Percentiles rank a stretch among this genome's conserved stretches.
These are phyloP conservation scores for Blastocystis sp. DNA, from an alignment of 352 stramenopile species.

Conservation along the genomic window DNA sequence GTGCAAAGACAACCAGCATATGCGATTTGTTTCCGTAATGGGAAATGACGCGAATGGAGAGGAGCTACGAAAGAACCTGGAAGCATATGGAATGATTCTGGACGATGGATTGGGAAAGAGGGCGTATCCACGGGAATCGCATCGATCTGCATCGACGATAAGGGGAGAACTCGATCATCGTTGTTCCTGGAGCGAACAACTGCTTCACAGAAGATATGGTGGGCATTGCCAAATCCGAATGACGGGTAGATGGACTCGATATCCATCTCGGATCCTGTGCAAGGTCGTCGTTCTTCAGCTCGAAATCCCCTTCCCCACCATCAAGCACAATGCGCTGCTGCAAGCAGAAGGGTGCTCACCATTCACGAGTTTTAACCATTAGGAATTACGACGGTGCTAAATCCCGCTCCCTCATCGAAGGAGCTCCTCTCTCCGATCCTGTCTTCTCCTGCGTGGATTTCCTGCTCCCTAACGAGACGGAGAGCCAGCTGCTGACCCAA, in stretches of 20 bases:
- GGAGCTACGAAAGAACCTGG: conserved; percentile 72
- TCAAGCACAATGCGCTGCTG: conserved; percentile 74
- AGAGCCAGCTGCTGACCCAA: conserved; percentile 73
- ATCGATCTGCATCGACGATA: conserved; percentile 75
- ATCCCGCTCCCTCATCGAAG: conserved; percentile 75
- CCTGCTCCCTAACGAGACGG: conserved; percentile 77
- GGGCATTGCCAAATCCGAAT: conserved; percentile 49
- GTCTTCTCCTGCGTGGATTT: conserved; percentile 75
- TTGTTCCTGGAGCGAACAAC: conserved; percentile 75
- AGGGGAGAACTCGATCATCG: conserved; percentile 78
- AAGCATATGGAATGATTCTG: conserved; percentile 57
- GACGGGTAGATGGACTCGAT: conserved; percentile 68
- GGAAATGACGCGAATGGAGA: conserved; percentile 75
- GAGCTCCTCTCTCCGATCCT: conserved; percentile 71
- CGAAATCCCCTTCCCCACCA: conserved; percentile 74
- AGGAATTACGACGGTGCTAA: conserved; percentile 74
- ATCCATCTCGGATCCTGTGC: conserved; percentile 54
- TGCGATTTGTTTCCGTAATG: conserved; percentile 76
- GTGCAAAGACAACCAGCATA: conserved; percentile 70
- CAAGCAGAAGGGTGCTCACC: conserved; percentile 71
- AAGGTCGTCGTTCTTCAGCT: conserved; percentile 75
- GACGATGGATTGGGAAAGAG: conserved; percentile 66
- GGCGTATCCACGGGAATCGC: conserved; percentile 67
- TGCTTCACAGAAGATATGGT: conserved; percentile 73
- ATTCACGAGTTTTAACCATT: not conserved